Conservation (phyloP, 805 yeast species). For the Grigorovia jiainica region DNA sequence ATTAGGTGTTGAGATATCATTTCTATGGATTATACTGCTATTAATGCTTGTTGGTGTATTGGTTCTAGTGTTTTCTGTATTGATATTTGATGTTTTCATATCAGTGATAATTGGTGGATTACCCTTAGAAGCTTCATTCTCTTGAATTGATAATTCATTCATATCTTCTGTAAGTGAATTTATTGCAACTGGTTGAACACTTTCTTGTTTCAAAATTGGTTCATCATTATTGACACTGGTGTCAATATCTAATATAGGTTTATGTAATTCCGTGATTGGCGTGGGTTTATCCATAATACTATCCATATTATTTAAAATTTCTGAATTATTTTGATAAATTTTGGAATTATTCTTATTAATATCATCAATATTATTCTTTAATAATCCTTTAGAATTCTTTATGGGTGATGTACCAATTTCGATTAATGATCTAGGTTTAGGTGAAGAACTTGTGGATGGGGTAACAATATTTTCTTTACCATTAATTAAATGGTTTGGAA, state of each 20-base stretch:
- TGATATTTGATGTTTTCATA: conserved; percentile 1
- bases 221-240: too few relatives aligned
- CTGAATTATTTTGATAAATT: neutral
- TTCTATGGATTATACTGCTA: too few relatives aligned
- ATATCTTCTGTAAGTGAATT: neutral
- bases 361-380: neutral
- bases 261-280: neutral
- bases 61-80: conserved; percentile 2
- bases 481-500: too few relatives aligned
- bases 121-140: neutral
- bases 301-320: conserved; percentile 1
- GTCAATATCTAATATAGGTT: neutral
- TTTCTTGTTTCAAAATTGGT: too few relatives aligned
- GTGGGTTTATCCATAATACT: conserved; percentile 7
- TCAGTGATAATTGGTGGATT: neutral
- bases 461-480: neutral
- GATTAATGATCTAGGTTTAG: conserved; percentile 19
- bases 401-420: conserved; percentile 15
- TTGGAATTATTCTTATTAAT: neutral
- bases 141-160: conserved; percentile 1
- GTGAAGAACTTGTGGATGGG: neutral
- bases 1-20: too few relatives aligned
- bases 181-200: too few relatives aligned
- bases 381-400: neutral
- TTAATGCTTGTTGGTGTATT: too few relatives aligned